Conservation (phyloP, 1,284 basidiomycete species). For the Exsudoporus floridanus region DNA sequence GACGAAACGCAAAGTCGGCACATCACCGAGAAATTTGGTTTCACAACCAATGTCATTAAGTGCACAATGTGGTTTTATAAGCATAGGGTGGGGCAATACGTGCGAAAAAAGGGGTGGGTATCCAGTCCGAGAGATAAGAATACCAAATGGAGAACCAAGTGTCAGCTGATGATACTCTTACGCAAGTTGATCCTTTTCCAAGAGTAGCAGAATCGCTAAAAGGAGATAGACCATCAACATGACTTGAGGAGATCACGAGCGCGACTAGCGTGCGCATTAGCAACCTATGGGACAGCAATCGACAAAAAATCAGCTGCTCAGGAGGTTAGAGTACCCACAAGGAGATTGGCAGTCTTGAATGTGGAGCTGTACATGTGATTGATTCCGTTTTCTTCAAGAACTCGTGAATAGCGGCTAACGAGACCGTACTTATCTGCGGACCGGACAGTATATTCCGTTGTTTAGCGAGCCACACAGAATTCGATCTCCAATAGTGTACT, state of each 20-base stretch:
- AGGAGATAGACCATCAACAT: slow-evolving; percentile 22
- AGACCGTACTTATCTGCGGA: slow-evolving; percentile 68
- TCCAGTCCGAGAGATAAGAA: slow-evolving; percentile 17
- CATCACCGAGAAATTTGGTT: slow-evolving; percentile 8
- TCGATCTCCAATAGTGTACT: slow-evolving; percentile 21
- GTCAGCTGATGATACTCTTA: not conserved
- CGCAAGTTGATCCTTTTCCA: slow-evolving; percentile 3
- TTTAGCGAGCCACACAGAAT: slow-evolving; percentile 2
- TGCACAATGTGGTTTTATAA: not conserved
- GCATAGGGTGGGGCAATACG: not conserved
- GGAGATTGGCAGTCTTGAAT: slow-evolving; percentile 79
- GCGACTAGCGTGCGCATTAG: slow-evolving; percentile 27
- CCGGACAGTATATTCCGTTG: not conserved
- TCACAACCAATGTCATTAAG: slow-evolving; percentile 6
- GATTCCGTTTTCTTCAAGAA: slow-evolving; percentile 68
- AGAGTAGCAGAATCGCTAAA: slow-evolving; percentile 1
- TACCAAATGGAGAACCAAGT: not conserved
- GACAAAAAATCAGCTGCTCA: not conserved
- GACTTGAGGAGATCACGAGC: slow-evolving; percentile 34
- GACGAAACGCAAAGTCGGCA: not conserved
- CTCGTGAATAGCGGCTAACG: slow-evolving; percentile 72
- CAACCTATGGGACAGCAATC: slow-evolving; percentile 24
- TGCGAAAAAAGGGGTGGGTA: slow-evolving; percentile 17
- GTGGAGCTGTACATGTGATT: slow-evolving; percentile 86
- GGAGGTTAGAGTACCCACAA: slow-evolving; percentile 44